These are phyloP conservation scores for Lagenidium giganteum DNA, from an alignment of 352 stramenopile genomes.

Conservation along the genomic window DNA sequence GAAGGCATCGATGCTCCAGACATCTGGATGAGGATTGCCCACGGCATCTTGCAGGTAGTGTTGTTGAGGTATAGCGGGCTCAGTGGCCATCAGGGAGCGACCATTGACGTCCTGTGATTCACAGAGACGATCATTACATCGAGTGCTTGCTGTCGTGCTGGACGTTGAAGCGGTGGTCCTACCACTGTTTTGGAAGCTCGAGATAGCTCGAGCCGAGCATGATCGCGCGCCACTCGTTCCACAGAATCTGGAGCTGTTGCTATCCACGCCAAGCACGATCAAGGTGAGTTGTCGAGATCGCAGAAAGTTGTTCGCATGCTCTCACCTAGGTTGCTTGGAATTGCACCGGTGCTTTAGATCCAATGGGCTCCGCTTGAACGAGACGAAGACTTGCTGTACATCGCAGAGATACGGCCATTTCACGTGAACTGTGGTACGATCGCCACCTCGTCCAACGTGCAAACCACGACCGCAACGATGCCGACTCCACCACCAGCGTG, in stretches of 20 bases:
- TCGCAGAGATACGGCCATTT: slow-evolving; percentile 23
- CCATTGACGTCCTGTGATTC: background rate
- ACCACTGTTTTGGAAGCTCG: too few relatives aligned
- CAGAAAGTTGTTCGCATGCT: too few relatives aligned
- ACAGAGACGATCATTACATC: slow-evolving; percentile 15
- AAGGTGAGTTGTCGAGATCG: background rate
- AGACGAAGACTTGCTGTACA: slow-evolving; percentile 23
- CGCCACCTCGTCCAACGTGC: too few relatives aligned
- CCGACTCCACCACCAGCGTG: background rate
- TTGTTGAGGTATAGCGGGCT: too few relatives aligned
- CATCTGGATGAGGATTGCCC: background rate
- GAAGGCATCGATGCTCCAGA: background rate
- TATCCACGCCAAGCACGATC: slow-evolving; percentile 11
- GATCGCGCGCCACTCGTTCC: too few relatives aligned
- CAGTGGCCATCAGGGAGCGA: too few relatives aligned
- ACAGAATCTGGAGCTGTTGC: background rate
- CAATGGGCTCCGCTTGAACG: slow-evolving; percentile 18
- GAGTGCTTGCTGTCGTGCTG: slow-evolving; percentile 3
- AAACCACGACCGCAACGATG: too few relatives aligned
- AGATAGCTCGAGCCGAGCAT: too few relatives aligned
- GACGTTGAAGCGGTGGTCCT: too few relatives aligned
- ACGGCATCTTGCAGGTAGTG: slow-evolving; percentile 6
- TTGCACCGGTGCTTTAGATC: slow-evolving; percentile 12
- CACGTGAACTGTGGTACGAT: too few relatives aligned
- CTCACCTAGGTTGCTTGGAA: background rate